These are phyloP conservation scores for Trichophyton benhamiae DNA, from an alignment of 2,329 filamentous ascomycete species.

Conservation along the genomic window DNA sequence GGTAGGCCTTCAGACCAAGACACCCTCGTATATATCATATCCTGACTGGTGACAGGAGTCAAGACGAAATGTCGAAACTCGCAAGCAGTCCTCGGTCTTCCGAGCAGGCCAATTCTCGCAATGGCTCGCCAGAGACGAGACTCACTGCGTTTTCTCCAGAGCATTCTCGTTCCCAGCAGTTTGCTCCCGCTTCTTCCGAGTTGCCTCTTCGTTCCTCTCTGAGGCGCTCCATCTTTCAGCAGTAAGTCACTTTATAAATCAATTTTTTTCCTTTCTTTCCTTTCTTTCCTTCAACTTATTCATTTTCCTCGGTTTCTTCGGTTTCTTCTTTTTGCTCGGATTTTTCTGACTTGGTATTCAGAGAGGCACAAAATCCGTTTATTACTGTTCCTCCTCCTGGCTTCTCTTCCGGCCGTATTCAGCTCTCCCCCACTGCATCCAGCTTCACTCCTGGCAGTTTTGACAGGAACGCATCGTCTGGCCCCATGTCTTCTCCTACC, in stretches of 20 bases:
- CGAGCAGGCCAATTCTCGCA: conserved; percentile 44
- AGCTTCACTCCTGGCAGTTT: conserved; percentile 44
- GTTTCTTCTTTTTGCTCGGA: not conserved
- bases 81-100: conserved; percentile 29
- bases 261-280: too few relatives aligned
- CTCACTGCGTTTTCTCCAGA: conserved; percentile 53
- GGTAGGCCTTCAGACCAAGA: not conserved
- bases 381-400: conserved; percentile 12
- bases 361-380: conserved; percentile 22
- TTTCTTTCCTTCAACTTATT: not conserved
- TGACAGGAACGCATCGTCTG: conserved; percentile 7
- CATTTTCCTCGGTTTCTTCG: conserved; percentile 2
- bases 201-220: not conserved
- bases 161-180: conserved; percentile 36
- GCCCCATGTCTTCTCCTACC: conserved; percentile 3
- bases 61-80: conserved; percentile 19
- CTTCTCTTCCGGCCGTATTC: conserved; percentile 13
- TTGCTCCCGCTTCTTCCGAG: not conserved
- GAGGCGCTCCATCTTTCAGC: not conserved
- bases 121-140: conserved; percentile 53
- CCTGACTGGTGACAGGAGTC: not conserved
- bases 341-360: not conserved
- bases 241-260: not conserved
- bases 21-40: too few relatives aligned
- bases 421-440: conserved; percentile 53